phyloP scores from a whole-genome alignment of 169 alveolate species.

The Plasmodium billcollinsi region DNA sequence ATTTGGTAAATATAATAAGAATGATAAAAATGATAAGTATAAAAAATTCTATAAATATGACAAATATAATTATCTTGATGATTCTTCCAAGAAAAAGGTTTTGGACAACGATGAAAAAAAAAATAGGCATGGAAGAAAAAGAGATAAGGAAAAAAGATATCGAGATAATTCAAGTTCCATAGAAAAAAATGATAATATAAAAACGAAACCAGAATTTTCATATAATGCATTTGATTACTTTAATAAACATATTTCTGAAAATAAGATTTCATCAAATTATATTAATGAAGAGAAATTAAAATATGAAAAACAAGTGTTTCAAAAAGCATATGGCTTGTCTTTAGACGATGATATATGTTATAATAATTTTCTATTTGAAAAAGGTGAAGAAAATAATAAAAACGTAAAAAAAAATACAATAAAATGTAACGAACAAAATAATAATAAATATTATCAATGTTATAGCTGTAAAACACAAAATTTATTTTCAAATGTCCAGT shows the following conservation, averaged over 20 bases:
- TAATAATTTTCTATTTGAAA: conserved; percentile 43
- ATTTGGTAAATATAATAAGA: neutral
- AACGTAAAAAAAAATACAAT: neutral
- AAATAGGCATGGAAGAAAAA: neutral
- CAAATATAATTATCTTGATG: neutral
- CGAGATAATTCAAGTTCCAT: neutral
- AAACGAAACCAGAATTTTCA: conserved; percentile 11
- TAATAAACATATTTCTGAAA: conserved; percentile 2
- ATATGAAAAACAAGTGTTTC: conserved; percentile 67
- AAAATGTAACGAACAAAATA: neutral
- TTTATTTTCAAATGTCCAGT: conserved; percentile 50
- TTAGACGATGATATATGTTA: conserved; percentile 9
- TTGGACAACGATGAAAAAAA: neutral
- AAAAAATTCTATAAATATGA: too few relatives aligned
- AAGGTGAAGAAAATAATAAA: neutral
- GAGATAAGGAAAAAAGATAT: neutral
- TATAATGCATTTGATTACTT: conserved; percentile 55
- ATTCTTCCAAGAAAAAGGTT: neutral
- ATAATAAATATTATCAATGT: conserved; percentile 29
- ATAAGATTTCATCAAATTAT: conserved; percentile 24
- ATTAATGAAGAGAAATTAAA: conserved; percentile 32
- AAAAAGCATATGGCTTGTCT: conserved; percentile 58
- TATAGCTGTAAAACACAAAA: conserved; percentile 62
- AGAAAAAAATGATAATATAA: neutral
- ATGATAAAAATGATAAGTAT: too few relatives aligned